These are phyloP conservation scores for Exophiala dermatitidis DNA, from an alignment of 2,329 filamentous ascomycete genomes.

Conservation along the genomic window DNA sequence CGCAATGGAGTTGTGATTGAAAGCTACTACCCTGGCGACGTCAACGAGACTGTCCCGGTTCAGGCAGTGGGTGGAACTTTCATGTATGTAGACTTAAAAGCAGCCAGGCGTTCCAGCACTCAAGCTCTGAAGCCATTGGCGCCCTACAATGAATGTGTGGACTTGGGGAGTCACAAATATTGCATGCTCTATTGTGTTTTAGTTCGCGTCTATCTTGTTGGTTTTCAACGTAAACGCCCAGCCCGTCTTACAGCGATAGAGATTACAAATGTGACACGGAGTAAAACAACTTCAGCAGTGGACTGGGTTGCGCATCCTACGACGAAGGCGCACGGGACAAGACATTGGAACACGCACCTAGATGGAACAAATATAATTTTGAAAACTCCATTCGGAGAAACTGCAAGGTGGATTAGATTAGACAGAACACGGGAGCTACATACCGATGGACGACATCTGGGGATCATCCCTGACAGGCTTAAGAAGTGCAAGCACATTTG, in stretches of 20 bases:
- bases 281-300: too few relatives aligned
- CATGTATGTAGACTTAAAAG: too few relatives aligned
- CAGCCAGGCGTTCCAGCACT: too few relatives aligned
- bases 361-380: not conserved
- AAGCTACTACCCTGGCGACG: not conserved
- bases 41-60: not conserved
- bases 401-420: conserved; percentile 8
- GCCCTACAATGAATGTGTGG: too few relatives aligned
- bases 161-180: too few relatives aligned
- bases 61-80: not conserved
- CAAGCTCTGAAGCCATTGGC: too few relatives aligned
- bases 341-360: conserved; percentile 9
- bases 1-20: conserved; percentile 9
- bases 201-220: too few relatives aligned
- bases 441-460: conserved; percentile 5
- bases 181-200: too few relatives aligned
- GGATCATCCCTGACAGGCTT: not conserved
- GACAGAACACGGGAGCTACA: conserved; percentile 9
- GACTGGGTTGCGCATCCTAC: too few relatives aligned
- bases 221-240: too few relatives aligned
- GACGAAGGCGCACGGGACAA: not conserved
- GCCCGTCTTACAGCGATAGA: too few relatives aligned
- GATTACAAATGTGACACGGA: too few relatives aligned
- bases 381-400: not conserved
- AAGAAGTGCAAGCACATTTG: not conserved